phyloP scores from a whole-genome alignment of 1,139 yeast species.

The Hyphopichia burtonii region DNA sequence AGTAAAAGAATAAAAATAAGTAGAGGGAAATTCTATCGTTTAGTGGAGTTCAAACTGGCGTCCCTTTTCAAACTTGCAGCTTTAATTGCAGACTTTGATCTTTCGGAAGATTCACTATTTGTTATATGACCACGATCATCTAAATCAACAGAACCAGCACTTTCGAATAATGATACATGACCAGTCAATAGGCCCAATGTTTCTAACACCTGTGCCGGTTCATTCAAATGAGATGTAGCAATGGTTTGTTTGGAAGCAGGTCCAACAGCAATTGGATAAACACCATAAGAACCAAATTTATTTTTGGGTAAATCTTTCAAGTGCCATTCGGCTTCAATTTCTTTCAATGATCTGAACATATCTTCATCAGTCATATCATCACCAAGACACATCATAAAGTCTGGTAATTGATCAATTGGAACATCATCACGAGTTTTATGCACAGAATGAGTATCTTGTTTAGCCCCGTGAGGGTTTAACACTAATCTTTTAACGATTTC shows the following conservation, averaged over 20 bases:
- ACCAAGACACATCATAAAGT: slow-evolving; percentile 85
- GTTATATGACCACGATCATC: slow-evolving; percentile 72
- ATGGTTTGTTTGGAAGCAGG: slow-evolving; percentile 88
- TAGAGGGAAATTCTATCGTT: background rate
- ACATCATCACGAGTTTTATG: slow-evolving; percentile 25
- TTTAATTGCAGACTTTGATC: slow-evolving; percentile 38
- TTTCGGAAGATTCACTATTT: slow-evolving; percentile 44
- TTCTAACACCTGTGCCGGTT: slow-evolving; percentile 83
- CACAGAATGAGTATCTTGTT: slow-evolving; percentile 34
- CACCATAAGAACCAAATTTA: slow-evolving; percentile 54
- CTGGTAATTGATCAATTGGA: slow-evolving; percentile 57
- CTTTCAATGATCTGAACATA: slow-evolving; percentile 78
- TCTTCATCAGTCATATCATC: slow-evolving; percentile 98
- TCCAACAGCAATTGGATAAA: slow-evolving; percentile 91
- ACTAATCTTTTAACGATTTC: slow-evolving; percentile 87
- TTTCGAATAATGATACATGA: slow-evolving; percentile 69
- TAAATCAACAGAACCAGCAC: slow-evolving; percentile 70
- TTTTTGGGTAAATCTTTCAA: slow-evolving; percentile 37
- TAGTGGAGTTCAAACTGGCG: slow-evolving; percentile 4
- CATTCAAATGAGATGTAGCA: slow-evolving; percentile 85
- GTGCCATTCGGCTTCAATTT: slow-evolving; percentile 54
- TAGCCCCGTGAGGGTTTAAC: slow-evolving; percentile 55
- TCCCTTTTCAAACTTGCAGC: slow-evolving; percentile 31
- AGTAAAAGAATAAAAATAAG: background rate
- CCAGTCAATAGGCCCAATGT: slow-evolving; percentile 81